Base-by-base conservation (phyloP, 305 asterid genomes). In the Fraxinus dipetala region DNA sequence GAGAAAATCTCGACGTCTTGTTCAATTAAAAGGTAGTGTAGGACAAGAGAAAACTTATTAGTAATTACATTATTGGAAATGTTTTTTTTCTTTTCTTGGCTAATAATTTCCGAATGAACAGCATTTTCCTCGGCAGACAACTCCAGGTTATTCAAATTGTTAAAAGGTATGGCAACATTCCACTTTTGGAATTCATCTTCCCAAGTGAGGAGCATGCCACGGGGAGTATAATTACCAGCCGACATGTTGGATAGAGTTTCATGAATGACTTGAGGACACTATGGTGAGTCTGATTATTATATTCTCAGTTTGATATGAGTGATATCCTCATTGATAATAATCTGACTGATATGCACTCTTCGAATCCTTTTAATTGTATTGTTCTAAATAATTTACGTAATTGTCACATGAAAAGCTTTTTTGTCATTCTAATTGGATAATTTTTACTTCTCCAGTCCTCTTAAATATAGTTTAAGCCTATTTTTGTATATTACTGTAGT, bases 271-370 rank as follows among this genome's bases (percentile, higher is more conserved):
- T 69, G 77, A 83, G 82, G 63, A 87, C 4, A 75, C 80, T 76
- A 87, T 76, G 28, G 28, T 26, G 28, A 26, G 28, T 26, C 59
- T 77, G 48, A 54, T 72, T 82, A 38, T 83, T 82, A 43, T 77
- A 24, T 79, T 54, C 67, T 48, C 79, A 91, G 93, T 91, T 91
- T 85, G 92, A 88, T 16, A 91, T 91, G 94, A 93, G 94, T 36
- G 93, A 95, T 75, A 97, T 95, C 56, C 93, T 94, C 87, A 91
- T 95, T 38, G 94, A 82, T 75, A 97, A 92, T 56, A 78, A 86
- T 87, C 90, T 90, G 85, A 94, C 96, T 83, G 99, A 98, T 95
- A 93, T 2, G 89, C 70, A 69, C 5, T 83, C 28, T 51, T 78
- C 51, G 56, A 48, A 75, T 59, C 77, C 78, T 82, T 45, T 24